Evolutionary conservation across 208 protist genomes (phyloP).

Genomic region (Vickermania spadyakhi): DNA sequence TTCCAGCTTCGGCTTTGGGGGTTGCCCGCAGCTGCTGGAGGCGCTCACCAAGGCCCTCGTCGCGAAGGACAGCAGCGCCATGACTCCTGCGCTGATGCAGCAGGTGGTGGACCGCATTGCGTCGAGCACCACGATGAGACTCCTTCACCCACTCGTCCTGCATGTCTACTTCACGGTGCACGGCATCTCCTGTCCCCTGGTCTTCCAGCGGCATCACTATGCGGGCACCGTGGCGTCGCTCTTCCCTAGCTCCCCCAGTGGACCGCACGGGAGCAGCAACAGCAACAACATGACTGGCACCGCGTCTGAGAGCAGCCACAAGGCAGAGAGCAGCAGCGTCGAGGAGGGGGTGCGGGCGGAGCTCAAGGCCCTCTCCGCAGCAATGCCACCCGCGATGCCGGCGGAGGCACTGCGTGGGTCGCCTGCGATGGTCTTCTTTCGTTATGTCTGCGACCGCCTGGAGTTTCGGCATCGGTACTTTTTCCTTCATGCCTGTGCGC

Average conservation of each 20-base stretch:
- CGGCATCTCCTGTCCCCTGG: constrained; percentile 7
- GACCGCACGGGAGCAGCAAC: too few species aligned
- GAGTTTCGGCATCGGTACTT: background rate
- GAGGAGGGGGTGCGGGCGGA: background rate
- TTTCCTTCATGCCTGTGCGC: background rate
- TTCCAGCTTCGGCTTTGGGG: background rate
- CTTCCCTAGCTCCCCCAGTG: too few species aligned
- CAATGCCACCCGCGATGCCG: background rate
- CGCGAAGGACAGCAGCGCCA: background rate
- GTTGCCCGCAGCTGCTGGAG: constrained; percentile 1
- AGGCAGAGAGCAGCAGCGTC: background rate
- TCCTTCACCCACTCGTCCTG: constrained; percentile 97
- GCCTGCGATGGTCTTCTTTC: background rate
- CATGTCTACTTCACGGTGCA: constrained; percentile 88
- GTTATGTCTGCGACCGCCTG: background rate
- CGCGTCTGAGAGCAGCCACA: too few species aligned
- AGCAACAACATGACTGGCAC: too few species aligned
- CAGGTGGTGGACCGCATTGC: constrained; percentile 25
- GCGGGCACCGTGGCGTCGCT: too few species aligned
- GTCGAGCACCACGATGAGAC: constrained; percentile 63
- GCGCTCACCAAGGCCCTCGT: constrained; percentile 21
- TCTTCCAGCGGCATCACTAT: background rate
- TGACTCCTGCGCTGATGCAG: constrained; percentile 8
- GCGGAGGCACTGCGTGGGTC: background rate
- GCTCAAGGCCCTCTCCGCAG: background rate